phyloP scores from a whole-genome alignment of 2,329 filamentous ascomycete species.

The Pseudopyricularia cyperi region DNA sequence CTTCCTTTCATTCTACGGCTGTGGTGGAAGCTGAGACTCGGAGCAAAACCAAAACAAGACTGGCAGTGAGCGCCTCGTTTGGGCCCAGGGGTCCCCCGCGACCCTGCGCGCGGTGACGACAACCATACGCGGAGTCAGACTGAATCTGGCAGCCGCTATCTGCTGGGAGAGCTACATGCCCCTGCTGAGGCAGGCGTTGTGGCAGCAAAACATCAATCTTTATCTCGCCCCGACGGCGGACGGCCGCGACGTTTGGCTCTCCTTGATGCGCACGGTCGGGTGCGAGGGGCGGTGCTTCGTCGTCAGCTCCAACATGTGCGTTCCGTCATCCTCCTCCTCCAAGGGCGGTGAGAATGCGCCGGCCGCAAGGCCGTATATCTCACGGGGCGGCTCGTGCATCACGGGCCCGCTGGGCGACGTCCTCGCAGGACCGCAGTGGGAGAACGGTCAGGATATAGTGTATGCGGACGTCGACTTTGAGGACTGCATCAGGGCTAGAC shows the following conservation, averaged over 20 bases:
- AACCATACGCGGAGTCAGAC: slow-evolving; percentile 60
- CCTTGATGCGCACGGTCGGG: slow-evolving; percentile 70
- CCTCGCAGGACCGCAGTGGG: slow-evolving; percentile 71
- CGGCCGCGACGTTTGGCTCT: slow-evolving; percentile 66
- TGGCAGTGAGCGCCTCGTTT: slow-evolving; percentile 69
- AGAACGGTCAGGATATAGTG: slow-evolving; percentile 56
- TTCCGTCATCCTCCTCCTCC: slow-evolving; percentile 15
- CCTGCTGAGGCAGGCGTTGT: slow-evolving; percentile 68
- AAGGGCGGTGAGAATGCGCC: background rate
- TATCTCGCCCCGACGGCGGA: slow-evolving; percentile 89
- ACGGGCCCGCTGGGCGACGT: slow-evolving; percentile 69
- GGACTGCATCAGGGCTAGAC: slow-evolving; percentile 67
- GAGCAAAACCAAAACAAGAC: slow-evolving; percentile 42
- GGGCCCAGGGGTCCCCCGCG: slow-evolving; percentile 72
- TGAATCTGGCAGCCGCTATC: slow-evolving; percentile 77
- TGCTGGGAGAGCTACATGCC: slow-evolving; percentile 99
- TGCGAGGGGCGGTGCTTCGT: slow-evolving; percentile 78
- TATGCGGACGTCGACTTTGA: slow-evolving; percentile 74
- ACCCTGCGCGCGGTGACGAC: slow-evolving; percentile 72
- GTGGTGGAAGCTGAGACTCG: background rate
- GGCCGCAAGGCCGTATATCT: slow-evolving; percentile 32
- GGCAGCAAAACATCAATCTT: slow-evolving; percentile 81
- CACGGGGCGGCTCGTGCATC: slow-evolving; percentile 71
- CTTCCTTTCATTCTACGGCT: background rate
- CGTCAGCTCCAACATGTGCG: slow-evolving; percentile 73